Evolutionary conservation across 371 early-diverging fungal genomes (phyloP).

Genomic region (Mucor lusitanicus): DNA sequence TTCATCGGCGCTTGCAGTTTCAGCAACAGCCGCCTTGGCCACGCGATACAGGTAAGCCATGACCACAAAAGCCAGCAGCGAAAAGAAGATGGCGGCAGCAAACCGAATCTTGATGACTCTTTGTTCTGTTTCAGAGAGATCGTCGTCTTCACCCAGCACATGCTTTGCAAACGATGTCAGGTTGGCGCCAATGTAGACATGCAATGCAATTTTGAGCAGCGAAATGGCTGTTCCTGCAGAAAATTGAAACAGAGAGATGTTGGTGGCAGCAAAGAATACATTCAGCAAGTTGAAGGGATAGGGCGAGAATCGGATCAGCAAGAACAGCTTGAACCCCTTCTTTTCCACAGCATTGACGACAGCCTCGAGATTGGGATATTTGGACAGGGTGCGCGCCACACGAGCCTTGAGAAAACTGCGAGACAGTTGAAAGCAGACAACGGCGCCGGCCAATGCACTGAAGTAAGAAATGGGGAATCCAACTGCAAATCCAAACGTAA

Average conservation of each 20-base stretch:
- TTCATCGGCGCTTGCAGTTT: conserved; percentile 20
- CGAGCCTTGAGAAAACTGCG: conserved; percentile 54
- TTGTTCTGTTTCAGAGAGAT: conserved; percentile 36
- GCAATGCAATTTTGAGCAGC: conserved; percentile 63
- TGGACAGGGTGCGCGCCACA: conserved; percentile 53
- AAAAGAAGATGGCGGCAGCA: conserved; percentile 40
- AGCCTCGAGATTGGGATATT: conserved; percentile 56
- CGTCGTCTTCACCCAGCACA: conserved; percentile 49
- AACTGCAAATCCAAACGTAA: conserved; percentile 60
- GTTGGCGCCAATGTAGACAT: conserved; percentile 77
- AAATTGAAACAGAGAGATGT: conserved; percentile 58
- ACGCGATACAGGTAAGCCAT: conserved; percentile 61
- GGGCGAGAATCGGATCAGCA: conserved; percentile 74
- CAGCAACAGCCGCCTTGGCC: conserved; percentile 52
- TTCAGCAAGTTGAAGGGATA: conserved; percentile 80
- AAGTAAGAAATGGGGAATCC: conserved; percentile 66
- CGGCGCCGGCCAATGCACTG: conserved; percentile 59
- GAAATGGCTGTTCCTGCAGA: conserved; percentile 66
- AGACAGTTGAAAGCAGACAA: conserved; percentile 62
- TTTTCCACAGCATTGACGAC: conserved; percentile 69
- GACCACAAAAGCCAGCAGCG: conserved; percentile 55
- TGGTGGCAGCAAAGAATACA: conserved; percentile 65
- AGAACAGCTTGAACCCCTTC: conserved; percentile 68
- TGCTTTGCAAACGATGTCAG: conserved; percentile 59
- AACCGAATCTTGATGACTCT: conserved; percentile 38